phyloP scores from a whole-genome alignment of 805 yeast species.

The Isabelozyma pseudorhagii region DNA sequence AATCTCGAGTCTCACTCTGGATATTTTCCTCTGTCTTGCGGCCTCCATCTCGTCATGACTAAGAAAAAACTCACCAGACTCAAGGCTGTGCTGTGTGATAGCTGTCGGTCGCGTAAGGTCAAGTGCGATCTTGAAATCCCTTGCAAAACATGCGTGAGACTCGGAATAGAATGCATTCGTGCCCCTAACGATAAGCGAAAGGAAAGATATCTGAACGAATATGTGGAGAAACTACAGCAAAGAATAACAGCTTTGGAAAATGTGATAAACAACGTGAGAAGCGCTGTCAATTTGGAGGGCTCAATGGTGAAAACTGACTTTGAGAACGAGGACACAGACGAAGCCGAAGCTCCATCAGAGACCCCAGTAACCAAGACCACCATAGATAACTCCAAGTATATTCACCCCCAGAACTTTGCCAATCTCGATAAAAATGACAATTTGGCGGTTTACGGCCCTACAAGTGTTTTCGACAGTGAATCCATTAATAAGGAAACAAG shows the following conservation, averaged over 20 bases:
- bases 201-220: constrained; percentile 46
- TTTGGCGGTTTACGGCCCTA: constrained; percentile 43
- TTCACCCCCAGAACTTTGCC: not conserved
- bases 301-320: not conserved
- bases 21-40: not conserved
- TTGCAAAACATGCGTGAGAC: constrained; percentile 45
- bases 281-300: not conserved
- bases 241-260: constrained; percentile 17
- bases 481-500: constrained; percentile 13
- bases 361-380: constrained; percentile 1
- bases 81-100: constrained; percentile 22
- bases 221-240: constrained; percentile 44
- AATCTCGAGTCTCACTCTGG: not conserved
- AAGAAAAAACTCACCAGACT: not conserved
- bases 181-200: constrained; percentile 49
- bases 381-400: constrained; percentile 1
- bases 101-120: constrained; percentile 42
- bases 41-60: not conserved
- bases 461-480: constrained; percentile 39
- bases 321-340: not conserved
- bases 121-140: constrained; percentile 50
- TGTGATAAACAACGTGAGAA: not conserved
- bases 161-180: constrained; percentile 44
- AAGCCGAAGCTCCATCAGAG: not conserved
- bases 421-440: constrained; percentile 17